Evolutionary conservation across 169 alveolate genomes (phyloP).

Genomic region (Plasmodium vinckei): DNA sequence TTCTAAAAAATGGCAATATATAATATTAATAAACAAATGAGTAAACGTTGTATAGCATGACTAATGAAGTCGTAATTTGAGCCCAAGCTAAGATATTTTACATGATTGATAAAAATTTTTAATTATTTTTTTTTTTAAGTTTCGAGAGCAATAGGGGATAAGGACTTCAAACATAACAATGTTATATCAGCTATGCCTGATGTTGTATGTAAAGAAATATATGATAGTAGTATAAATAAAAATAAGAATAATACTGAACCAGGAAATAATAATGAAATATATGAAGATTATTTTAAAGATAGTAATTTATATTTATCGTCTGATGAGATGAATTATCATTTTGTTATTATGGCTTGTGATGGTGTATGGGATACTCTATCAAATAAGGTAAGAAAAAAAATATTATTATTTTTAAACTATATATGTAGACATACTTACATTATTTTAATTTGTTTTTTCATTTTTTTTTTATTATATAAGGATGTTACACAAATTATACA

Average conservation of each 20-base stretch:
- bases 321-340: slow-evolving; percentile 64
- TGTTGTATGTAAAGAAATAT: slow-evolving; percentile 64
- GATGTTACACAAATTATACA: slow-evolving; percentile 64
- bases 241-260: not conserved
- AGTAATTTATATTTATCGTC: slow-evolving; percentile 26
- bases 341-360: slow-evolving; percentile 75
- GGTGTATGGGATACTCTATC: slow-evolving; percentile 76
- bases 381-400: slow-evolving; percentile 24
- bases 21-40: too few relatives aligned
- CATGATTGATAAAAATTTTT: not conserved
- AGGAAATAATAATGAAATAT: not conserved
- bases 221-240: not conserved
- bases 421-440: too few relatives aligned
- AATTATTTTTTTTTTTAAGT: slow-evolving; percentile 23
- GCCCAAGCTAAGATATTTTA: too few relatives aligned
- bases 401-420: not conserved
- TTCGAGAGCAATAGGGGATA: slow-evolving; percentile 74
- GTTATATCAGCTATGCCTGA: slow-evolving; percentile 71
- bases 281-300: slow-evolving; percentile 55
- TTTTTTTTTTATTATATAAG: not conserved
- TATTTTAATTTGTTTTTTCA: too few relatives aligned
- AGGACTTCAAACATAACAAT: slow-evolving; percentile 57
- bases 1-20: not conserved
- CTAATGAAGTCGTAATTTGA: too few relatives aligned
- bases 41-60: too few relatives aligned